Base-by-base conservation (phyloP, 176 grass and related monocot species). In the Avena eriantha region DNA sequence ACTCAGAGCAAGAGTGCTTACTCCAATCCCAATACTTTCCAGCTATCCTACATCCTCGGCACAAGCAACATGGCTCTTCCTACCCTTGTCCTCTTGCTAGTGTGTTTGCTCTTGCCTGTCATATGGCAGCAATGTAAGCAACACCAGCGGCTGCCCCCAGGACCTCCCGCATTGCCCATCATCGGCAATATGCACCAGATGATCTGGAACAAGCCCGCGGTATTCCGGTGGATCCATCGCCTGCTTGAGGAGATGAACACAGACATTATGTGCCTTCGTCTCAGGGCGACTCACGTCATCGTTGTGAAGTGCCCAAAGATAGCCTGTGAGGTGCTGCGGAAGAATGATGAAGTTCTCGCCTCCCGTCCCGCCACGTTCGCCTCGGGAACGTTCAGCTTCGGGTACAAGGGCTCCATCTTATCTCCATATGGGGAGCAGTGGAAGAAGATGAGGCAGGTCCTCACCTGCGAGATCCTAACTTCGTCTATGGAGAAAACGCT, bases 381-480 rank as follows among this genome's bases (percentile, higher is more conserved):
- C 12, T 73, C 70, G 0, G 70, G 41, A 3, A 3, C 70, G 4
- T 26, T 73, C 70, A 73, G 70, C 70, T 49, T 73, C 0, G 43
- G 39, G 70, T 73, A 73, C 43, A 73, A 26, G n/a, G 70, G 70
- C 10, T 73, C 70, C 5, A 47, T 48, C 43, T 73, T 73, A 3
- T 73, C 70, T 16, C 70, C 70, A 13, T 43, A 49, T 16, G 71
- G 71, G 7, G 45, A 24, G 21, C 71, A 74, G n/a, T 74, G 71
- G 71, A 49, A 26, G 55, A 93, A 90, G 74, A 86, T 93, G 92
- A 87, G 72, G 65, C 51, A 79, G 8, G 26, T 90, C 2, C 19
- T 90, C 12, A 59, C 72, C 4, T 45, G 29, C 1, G 82, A 90
- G 6, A 21, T 88, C 17, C 17, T 90, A 1, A 35, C 48, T 10